Percentiles rank a stretch among this genome's conserved stretches.
Evolutionary conservation across 768 basidiomycete genomes (phyloP).

Genomic region (Hemileccinum rubropunctum): DNA sequence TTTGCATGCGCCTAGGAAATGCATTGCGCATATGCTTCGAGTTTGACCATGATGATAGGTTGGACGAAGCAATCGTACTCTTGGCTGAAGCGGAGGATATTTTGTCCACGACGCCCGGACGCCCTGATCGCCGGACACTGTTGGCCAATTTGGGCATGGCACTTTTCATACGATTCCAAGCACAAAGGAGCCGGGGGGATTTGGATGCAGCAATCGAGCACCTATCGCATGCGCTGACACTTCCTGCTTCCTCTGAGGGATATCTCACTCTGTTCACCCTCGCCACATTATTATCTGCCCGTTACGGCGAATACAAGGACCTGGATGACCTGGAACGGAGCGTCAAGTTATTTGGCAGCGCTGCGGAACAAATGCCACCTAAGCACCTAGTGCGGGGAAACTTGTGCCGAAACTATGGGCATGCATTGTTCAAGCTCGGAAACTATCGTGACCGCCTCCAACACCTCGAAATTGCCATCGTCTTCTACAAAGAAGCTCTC

Average conservation of each 20-base stretch:
- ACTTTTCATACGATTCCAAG: conserved; percentile 18
- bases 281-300: conserved; percentile 12
- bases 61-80: conserved; percentile 26
- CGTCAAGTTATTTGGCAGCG: conserved; percentile 11
- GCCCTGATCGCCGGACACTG: conserved; percentile 1
- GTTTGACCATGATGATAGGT: conserved; percentile 1
- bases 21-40: conserved; percentile 13
- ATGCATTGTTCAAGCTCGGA: conserved; percentile 7
- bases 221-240: conserved; percentile 4
- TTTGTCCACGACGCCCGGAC: conserved; percentile 1
- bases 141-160: conserved; percentile 10
- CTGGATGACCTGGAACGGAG: conserved; percentile 14
- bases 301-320: background rate
- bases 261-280: conserved; percentile 1
- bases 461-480: conserved; percentile 8
- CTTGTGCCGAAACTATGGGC: conserved; percentile 13
- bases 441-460: background rate
- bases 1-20: conserved; percentile 17
- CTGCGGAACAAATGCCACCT: conserved; percentile 9
- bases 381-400: conserved; percentile 4
- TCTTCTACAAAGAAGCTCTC: conserved; percentile 3
- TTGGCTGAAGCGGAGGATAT: conserved; percentile 18
- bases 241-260: conserved; percentile 7
- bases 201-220: conserved; percentile 17
- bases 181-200: conserved; percentile 6